A percentile compares a stretch with the other conserved stretches of the same genome.
Evolutionary conservation across 768 basidiomycete species (phyloP).

Genomic region (Lactarius psammicola): DNA sequence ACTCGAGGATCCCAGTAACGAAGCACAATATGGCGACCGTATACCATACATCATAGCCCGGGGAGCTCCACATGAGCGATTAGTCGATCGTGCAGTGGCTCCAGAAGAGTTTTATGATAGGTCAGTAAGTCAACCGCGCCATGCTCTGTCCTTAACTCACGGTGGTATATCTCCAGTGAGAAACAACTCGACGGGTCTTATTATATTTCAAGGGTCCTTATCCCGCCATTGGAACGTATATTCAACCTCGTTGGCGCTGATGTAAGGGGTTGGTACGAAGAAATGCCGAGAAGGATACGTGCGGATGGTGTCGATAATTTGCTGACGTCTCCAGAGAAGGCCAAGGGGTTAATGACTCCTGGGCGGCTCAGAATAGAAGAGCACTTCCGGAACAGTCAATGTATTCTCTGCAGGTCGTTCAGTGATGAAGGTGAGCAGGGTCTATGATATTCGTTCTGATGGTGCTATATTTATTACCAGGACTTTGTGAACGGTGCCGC

Average conservation of each 20-base stretch:
- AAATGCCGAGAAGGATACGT: slow-evolving; percentile 69
- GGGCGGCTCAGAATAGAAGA: slow-evolving; percentile 61
- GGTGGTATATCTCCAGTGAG: slow-evolving; percentile 42
- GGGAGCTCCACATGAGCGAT: slow-evolving; percentile 57
- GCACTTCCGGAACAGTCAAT: slow-evolving; percentile 70
- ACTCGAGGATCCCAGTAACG: slow-evolving; percentile 71
- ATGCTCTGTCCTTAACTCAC: not conserved
- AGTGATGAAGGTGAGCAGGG: slow-evolving; percentile 51
- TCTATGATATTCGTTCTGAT: not conserved
- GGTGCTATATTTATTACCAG: slow-evolving; percentile 36
- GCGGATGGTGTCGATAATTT: slow-evolving; percentile 40
- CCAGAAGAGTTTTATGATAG: slow-evolving; percentile 67
- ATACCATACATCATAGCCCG: slow-evolving; percentile 85
- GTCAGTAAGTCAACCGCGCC: slow-evolving; percentile 39
- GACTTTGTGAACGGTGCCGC: slow-evolving; percentile 31
- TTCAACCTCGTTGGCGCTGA: slow-evolving; percentile 91
- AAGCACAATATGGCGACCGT: slow-evolving; percentile 90
- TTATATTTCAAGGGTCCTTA: slow-evolving; percentile 83
- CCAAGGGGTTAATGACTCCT: slow-evolving; percentile 33
- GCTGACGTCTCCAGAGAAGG: slow-evolving; percentile 39
- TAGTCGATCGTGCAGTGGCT: slow-evolving; percentile 74
- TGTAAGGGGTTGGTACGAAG: slow-evolving; percentile 80
- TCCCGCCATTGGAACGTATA: slow-evolving; percentile 86
- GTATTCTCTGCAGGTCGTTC: slow-evolving; percentile 60
- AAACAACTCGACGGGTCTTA: slow-evolving; percentile 81